Base-by-base conservation (phyloP, 2,329 filamentous ascomycete species). In the Apiospora rasikravindrae region DNA sequence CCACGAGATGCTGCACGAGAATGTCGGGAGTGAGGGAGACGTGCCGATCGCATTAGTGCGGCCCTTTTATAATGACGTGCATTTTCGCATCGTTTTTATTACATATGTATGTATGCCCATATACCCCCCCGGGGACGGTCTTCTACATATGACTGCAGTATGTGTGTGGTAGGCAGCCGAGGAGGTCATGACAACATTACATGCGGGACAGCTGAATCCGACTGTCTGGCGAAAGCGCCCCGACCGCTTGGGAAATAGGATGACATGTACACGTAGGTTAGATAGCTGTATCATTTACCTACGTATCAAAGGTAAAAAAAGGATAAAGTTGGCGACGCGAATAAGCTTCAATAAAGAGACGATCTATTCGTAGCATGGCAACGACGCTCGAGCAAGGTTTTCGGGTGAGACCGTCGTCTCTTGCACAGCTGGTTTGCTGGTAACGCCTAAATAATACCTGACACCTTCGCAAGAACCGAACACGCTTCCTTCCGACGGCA, bases 331-430 rank as follows among this genome's bases (percentile, higher is more conserved):
- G 29, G 19, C 11, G 33, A 40, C 57, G 29, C 16, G 19, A 64
- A 40, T 64, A 64, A 64, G 57, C 57, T 64, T 64, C 57, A 64
- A 64, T 64, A 49, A n/a, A 24, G 49, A 51, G 49, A 26, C 49
- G 49, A 51, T 51, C 49, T 51, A 51, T 26, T 24, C 7, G 49
- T 24, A 64, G 19, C 33, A 64, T 64, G 33, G 57, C 57, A 22
- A 14, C 57, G 57, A 64, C 57, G 57, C 57, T 64, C 33, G 33
- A 40, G 57, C 33, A 64, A 64, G 33, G 57, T 64, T 64, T 64
- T 40, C 33, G 57, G 57, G 8, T n/a, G 29, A 64, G 57, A 64
- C 33, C 19, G 22, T 64, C 22, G 57, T 40, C 33, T 22, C 33
- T 64, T 33, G 22, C 22, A 22, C 5, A 29, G 53, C 29, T 40